These are phyloP conservation scores for Rhodotorula sp. DNA, from an alignment of 1,284 basidiomycete genomes.

Conservation along the genomic window DNA sequence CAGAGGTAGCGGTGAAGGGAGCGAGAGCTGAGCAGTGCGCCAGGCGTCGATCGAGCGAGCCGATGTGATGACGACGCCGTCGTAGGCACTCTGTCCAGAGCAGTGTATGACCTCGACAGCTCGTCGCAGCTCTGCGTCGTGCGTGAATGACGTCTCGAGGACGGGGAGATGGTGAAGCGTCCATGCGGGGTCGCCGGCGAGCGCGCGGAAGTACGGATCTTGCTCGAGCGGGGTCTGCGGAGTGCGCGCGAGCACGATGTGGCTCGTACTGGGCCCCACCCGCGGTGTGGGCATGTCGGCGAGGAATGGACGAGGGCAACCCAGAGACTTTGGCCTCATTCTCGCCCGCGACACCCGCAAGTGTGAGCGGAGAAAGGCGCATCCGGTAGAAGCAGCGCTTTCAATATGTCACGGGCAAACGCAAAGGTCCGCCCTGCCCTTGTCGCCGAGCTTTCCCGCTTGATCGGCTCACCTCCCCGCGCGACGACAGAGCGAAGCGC, in stretches of 20 bases:
- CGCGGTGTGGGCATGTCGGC: neutral
- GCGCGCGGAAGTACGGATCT: slow-evolving; percentile 59
- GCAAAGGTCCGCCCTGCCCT: slow-evolving; percentile 21
- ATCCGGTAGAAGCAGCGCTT: no score
- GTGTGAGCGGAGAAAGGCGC: neutral
- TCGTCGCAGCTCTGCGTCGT: slow-evolving; percentile 56
- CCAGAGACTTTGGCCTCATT: neutral
- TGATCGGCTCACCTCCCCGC: neutral
- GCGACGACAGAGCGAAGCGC: slow-evolving; percentile 32
- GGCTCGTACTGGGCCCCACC: neutral
- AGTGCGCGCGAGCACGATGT: slow-evolving; percentile 43
- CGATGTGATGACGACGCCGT: slow-evolving; percentile 71
- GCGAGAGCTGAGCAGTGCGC: slow-evolving; percentile 50
- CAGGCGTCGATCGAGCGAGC: slow-evolving; percentile 68
- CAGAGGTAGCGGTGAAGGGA: neutral
- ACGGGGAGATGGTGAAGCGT: slow-evolving; percentile 62
- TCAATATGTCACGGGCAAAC: slow-evolving; percentile 15
- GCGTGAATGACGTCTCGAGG: slow-evolving; percentile 63
- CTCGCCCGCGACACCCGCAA: neutral
- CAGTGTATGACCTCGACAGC: slow-evolving; percentile 49
- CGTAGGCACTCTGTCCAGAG: slow-evolving; percentile 49
- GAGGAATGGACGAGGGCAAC: neutral
- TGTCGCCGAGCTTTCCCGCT: neutral
- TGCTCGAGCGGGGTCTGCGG: slow-evolving; percentile 15
- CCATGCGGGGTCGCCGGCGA: no score